A percentile compares a stretch with the other conserved stretches of the same genome.
Evolutionary conservation across 306 rosid species (phyloP).

Genomic region (Parietaria judaica): DNA sequence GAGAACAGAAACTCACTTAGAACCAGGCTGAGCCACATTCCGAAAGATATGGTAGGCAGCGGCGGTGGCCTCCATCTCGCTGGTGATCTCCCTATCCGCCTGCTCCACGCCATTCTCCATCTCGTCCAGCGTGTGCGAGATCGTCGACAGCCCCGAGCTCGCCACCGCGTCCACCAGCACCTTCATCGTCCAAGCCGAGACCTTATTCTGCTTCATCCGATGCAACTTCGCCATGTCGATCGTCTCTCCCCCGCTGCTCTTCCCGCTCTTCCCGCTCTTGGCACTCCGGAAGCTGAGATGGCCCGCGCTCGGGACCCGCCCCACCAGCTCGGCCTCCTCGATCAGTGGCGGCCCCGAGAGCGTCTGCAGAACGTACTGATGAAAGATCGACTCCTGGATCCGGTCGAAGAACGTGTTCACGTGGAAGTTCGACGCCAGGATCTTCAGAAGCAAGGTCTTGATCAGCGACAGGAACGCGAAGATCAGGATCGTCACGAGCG

Average conservation of each 20-base stretch:
- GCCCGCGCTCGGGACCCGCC: constrained; percentile 40
- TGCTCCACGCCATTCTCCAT: constrained; percentile 41
- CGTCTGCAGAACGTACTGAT: constrained; percentile 69
- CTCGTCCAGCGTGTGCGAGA: constrained; percentile 55
- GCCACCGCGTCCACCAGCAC: constrained; percentile 70
- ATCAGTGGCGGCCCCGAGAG: constrained; percentile 67
- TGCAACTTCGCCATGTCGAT: constrained; percentile 72
- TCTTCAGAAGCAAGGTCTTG: constrained; percentile 54
- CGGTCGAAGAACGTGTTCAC: constrained; percentile 80
- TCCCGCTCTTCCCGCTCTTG: constrained; percentile 29
- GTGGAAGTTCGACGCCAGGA: constrained; percentile 73
- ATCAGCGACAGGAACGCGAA: constrained; percentile 71
- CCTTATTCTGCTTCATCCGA: constrained; percentile 73
- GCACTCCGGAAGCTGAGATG: constrained; percentile 58
- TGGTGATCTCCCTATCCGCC: constrained; percentile 62
- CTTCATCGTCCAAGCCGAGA: constrained; percentile 97
- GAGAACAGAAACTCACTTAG: constrained; percentile 40
- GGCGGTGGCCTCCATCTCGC: constrained; percentile 87
- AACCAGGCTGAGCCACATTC: constrained; percentile 55
- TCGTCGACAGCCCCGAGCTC: constrained; percentile 72
- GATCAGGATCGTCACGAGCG: constrained; percentile 56
- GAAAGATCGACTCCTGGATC: constrained; percentile 79
- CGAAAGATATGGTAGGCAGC: constrained; percentile 67
- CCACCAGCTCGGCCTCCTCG: constrained; percentile 54
- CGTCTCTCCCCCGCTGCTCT: constrained; percentile 34